Base-by-base conservation (phyloP, 495 filamentous ascomycete genomes). In the Monascus purpureus region DNA sequence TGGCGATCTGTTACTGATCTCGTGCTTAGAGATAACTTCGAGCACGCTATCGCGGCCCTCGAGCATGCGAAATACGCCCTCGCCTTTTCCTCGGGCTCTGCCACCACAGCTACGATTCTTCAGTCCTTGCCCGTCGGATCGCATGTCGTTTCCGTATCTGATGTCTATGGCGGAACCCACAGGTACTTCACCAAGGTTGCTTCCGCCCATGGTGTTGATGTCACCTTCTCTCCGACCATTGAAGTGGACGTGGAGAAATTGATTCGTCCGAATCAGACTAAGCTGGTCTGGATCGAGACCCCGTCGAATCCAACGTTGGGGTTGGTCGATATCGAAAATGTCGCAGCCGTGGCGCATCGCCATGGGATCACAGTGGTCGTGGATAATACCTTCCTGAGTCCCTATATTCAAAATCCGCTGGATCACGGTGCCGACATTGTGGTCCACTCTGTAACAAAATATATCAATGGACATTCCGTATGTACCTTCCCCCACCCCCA, bases 391-490 rank as follows among this genome's bases (percentile, higher is more conserved):
- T 99, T 99, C 65, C 61, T 99, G 45, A 82, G 75, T 38, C 90
- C 90, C 16, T 99, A 96, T 50, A 68, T 96, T 15, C 90, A 99
- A 57, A 96, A 95, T 53, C 90, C 90, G 1, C 68, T 99, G 16
- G 74, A 86, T 43, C 84, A 92, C 57, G 90, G 90, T 44, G 90
- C 90, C 22, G 92, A 99, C 49, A 86, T 99, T 28, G 90, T 96
- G 26, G 77, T 96, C n/a, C 90, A 99, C 65, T 87, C 80, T 24
- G 90, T 99, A n/a, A 99, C 90, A 6, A 99, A 99, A 57, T 99
- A 96, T 60, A 96, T 99, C 55, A 99, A 99, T 50, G 90, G 90
- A 5, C 90, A 99, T 59, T 78, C 73, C 8, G 70, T 72, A 53
- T 29, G 63, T 45, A n/a, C n/a, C n/a, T n/a, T n/a, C n/a, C n/a